Percentiles rank a stretch among this genome's conserved stretches.
Evolutionary conservation across 2,329 filamentous ascomycete species (phyloP).

Genomic region (Colletotrichum musae): DNA sequence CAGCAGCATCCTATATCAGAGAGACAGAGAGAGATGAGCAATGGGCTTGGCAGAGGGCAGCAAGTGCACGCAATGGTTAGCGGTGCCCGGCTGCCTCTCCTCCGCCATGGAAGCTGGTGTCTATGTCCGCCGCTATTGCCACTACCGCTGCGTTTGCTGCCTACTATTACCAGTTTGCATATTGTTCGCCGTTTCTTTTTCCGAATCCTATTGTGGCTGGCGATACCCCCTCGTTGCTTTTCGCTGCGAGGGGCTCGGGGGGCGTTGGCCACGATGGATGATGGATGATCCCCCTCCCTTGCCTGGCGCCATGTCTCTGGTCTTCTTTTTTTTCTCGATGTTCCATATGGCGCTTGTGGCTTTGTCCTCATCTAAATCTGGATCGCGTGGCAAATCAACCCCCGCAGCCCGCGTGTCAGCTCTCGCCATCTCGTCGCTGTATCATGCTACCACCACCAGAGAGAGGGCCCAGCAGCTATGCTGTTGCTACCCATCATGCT

Average conservation of each 20-base stretch:
- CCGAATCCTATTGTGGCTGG: slow-evolving; percentile 30
- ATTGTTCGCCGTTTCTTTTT: slow-evolving; percentile 25
- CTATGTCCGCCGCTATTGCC: slow-evolving; percentile 5
- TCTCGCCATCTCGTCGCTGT: slow-evolving; percentile 23
- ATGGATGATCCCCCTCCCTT: slow-evolving; percentile 36
- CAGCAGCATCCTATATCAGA: slow-evolving; percentile 30
- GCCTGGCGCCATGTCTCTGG: slow-evolving; percentile 30
- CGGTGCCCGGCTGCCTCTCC: not conserved
- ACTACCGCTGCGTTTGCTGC: slow-evolving; percentile 13
- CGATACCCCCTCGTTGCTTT: slow-evolving; percentile 31
- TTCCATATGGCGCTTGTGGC: slow-evolving; percentile 34
- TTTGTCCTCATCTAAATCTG: slow-evolving; percentile 28
- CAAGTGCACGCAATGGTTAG: slow-evolving; percentile 3
- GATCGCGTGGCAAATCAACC: slow-evolving; percentile 28
- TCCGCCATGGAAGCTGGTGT: not conserved
- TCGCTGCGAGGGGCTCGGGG: slow-evolving; percentile 9
- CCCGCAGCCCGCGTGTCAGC: slow-evolving; percentile 29
- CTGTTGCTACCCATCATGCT: not conserved
- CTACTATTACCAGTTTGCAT: slow-evolving; percentile 5
- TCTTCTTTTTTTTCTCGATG: slow-evolving; percentile 26
- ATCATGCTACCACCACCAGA: slow-evolving; percentile 16
- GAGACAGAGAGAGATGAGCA: slow-evolving; percentile 19
- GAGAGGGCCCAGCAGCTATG: not conserved
- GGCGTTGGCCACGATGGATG: slow-evolving; percentile 15
- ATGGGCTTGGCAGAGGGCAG: slow-evolving; percentile 4